A percentile compares a stretch with the other conserved stretches of the same genome.
Conservation (phyloP, 768 basidiomycete genomes). For the Rhizopogon roseolus region DNA sequence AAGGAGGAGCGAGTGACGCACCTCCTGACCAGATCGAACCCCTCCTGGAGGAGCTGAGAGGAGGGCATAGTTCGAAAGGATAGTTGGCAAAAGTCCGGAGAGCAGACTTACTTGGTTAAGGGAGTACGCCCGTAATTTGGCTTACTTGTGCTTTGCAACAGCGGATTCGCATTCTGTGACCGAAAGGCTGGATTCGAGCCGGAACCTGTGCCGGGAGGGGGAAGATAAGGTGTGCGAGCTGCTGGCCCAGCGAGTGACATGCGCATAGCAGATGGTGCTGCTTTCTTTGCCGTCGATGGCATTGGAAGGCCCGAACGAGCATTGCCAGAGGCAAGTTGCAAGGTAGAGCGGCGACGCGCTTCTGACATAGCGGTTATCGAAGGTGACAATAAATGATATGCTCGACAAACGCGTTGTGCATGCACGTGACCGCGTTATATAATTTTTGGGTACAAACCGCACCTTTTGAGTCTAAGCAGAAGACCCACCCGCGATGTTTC, state of each 20-base stretch:
- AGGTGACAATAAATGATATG: slow-evolving; percentile 3
- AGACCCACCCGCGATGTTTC: no score
- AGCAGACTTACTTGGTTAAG: slow-evolving; percentile 48
- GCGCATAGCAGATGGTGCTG: slow-evolving; percentile 40
- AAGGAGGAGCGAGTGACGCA: slow-evolving; percentile 37
- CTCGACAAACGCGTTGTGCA: slow-evolving; percentile 4
- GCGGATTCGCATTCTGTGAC: slow-evolving; percentile 63
- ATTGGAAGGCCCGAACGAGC: slow-evolving; percentile 66
- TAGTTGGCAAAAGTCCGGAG: background rate
- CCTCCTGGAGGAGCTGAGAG: slow-evolving; percentile 59
- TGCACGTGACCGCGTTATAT: background rate
- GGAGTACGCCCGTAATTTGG: slow-evolving; percentile 70
- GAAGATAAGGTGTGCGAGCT: slow-evolving; percentile 49
- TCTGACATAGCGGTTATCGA: slow-evolving; percentile 34
- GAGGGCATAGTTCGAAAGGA: slow-evolving; percentile 4
- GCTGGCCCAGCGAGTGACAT: slow-evolving; percentile 78
- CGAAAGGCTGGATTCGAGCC: slow-evolving; percentile 57
- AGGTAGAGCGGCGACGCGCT: slow-evolving; percentile 49
- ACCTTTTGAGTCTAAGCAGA: no score
- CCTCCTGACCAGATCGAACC: slow-evolving; percentile 71
- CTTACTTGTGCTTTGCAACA: slow-evolving; percentile 68
- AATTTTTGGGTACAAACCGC: no score
- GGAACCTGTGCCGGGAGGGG: slow-evolving; percentile 27
- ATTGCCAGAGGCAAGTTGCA: slow-evolving; percentile 46
- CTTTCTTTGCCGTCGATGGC: slow-evolving; percentile 73